These are phyloP conservation scores for Macrocybe gigantea DNA, from an alignment of 768 basidiomycete genomes.

Conservation along the genomic window DNA sequence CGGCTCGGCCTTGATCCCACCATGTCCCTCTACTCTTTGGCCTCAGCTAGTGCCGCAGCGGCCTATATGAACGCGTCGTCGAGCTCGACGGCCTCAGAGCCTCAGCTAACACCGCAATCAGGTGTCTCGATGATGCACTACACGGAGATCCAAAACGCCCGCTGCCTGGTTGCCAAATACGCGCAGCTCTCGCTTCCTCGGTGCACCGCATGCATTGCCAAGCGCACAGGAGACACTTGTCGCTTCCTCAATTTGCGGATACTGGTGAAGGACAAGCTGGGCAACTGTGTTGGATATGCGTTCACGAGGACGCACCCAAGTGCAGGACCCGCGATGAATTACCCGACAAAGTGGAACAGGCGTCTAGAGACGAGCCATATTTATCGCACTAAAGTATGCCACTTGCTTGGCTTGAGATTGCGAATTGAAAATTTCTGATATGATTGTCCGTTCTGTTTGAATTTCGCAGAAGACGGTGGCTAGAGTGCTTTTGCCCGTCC, in stretches of 20 bases:
- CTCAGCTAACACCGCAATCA: too few relatives aligned
- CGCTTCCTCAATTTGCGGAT: conserved; percentile 83
- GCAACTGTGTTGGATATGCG: conserved; percentile 58
- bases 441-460: background rate
- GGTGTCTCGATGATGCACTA: too few relatives aligned
- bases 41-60: too few relatives aligned
- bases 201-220: conserved; percentile 78
- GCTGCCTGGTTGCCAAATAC: conserved; percentile 83
- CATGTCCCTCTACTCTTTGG: too few relatives aligned
- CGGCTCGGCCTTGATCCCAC: too few relatives aligned
- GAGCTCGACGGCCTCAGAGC: too few relatives aligned
- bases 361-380: conserved; percentile 44
- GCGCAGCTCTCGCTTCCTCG: conserved; percentile 67
- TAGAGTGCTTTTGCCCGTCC: conserved; percentile 58
- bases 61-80: too few relatives aligned
- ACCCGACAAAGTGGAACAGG: conserved; percentile 66
- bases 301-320: conserved; percentile 61
- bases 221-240: conserved; percentile 85
- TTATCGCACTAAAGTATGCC: conserved; percentile 52
- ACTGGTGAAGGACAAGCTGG: conserved; percentile 58
- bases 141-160: conserved; percentile 63
- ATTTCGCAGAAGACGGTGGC: conserved; percentile 57
- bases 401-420: too few relatives aligned
- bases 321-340: conserved; percentile 55
- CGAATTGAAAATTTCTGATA: background rate